phyloP scores from a whole-genome alignment of 2,329 filamentous ascomycete species.

The Curvularia hawaiiensis region DNA sequence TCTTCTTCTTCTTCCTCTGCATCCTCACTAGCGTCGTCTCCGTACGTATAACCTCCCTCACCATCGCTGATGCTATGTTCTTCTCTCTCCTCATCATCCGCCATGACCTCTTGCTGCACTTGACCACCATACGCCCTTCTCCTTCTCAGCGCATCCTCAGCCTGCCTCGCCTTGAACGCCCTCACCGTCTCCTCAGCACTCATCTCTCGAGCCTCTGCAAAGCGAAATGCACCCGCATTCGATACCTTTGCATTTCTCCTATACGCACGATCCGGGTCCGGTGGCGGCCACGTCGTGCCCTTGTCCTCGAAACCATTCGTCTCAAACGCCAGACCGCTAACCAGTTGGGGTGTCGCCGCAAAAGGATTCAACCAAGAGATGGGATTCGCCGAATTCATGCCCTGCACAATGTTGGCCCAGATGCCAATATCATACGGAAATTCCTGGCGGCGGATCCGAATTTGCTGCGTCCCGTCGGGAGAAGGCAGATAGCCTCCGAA shows the following conservation, averaged over 20 bases:
- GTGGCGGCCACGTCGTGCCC: conserved; percentile 53
- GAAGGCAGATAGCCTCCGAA: conserved; percentile 63
- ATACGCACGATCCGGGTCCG: conserved; percentile 54
- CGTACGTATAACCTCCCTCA: conserved; percentile 30
- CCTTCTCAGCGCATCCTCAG: conserved; percentile 54
- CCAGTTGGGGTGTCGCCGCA: conserved; percentile 55
- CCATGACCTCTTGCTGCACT: conserved; percentile 33
- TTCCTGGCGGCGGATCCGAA: conserved; percentile 68
- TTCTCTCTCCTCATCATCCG: conserved; percentile 1
- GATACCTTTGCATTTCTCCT: conserved; percentile 14
- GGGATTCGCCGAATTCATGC: conserved; percentile 70
- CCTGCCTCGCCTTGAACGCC: conserved; percentile 61
- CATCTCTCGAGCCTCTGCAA: conserved; percentile 41
- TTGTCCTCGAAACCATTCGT: conserved; percentile 75
- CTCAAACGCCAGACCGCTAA: conserved; percentile 65
- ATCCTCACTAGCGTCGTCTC: conserved; percentile 25
- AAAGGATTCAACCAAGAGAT: conserved; percentile 74
- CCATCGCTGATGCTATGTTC: conserved; percentile 1
- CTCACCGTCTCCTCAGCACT: conserved; percentile 52
- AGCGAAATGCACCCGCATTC: conserved; percentile 46
- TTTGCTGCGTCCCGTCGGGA: conserved; percentile 57
- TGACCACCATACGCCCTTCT: conserved; percentile 52
- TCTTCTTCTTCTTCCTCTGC: conserved; percentile 17
- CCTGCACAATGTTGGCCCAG: conserved; percentile 73
- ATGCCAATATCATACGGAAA: conserved; percentile 84